phyloP scores from a whole-genome alignment of 805 yeast species.

The Wickerhamiella australiensis region DNA sequence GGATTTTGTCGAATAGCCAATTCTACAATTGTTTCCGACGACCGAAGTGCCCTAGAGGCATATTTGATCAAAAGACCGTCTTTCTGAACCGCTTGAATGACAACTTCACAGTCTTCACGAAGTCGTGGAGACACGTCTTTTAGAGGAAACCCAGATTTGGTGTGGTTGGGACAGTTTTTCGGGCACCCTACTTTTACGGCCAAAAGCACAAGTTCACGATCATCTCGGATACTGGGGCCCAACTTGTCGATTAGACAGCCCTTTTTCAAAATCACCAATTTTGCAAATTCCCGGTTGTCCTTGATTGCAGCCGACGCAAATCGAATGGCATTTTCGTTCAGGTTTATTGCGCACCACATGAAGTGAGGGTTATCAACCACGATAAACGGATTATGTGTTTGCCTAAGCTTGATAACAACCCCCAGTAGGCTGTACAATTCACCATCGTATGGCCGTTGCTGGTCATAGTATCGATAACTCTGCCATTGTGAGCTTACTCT shows the following conservation, averaged over 20 bases:
- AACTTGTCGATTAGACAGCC: not conserved
- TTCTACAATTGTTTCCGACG: not conserved
- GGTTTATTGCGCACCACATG: slow-evolving; percentile 1
- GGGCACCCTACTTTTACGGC: not conserved
- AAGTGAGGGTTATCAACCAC: not conserved
- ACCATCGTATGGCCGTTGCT: not conserved
- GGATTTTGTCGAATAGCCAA: not conserved
- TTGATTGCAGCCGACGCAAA: not conserved
- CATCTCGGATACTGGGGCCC: not conserved
- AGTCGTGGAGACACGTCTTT: not conserved
- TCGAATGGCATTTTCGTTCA: not conserved
- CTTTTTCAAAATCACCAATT: not conserved
- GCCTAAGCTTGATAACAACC: not conserved
- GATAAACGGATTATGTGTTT: not conserved
- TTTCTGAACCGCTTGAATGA: not conserved
- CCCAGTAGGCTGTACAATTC: not conserved
- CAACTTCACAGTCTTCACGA: not conserved
- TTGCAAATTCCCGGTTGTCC: not conserved
- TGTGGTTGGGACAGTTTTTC: not conserved
- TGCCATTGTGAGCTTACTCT: not conserved
- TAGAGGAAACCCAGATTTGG: not conserved
- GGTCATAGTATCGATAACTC: not conserved
- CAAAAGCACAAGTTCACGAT: not conserved
- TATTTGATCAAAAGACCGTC: not conserved
- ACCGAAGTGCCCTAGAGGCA: not conserved